phyloP scores from a whole-genome alignment of 2,329 filamentous ascomycete species.

The Colletotrichum horii region DNA sequence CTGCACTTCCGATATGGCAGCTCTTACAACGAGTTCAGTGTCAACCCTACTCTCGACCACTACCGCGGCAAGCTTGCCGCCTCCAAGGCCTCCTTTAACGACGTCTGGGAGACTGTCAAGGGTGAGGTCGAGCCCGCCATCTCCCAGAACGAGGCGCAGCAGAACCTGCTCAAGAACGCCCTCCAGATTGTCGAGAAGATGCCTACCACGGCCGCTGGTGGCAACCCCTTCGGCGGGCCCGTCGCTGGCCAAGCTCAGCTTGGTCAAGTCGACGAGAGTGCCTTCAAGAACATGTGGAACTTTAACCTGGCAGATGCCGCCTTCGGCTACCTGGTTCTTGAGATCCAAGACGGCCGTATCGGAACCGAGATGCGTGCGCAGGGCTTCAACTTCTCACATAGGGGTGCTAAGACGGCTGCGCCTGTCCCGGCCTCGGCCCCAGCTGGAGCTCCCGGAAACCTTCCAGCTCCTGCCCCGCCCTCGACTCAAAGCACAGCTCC shows the following conservation, averaged over 20 bases:
- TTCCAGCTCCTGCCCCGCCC: constrained; percentile 39
- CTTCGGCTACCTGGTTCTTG: constrained; percentile 93
- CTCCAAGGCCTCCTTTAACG: constrained; percentile 97
- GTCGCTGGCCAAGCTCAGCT: constrained; percentile 73
- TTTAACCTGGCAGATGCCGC: constrained; percentile 98
- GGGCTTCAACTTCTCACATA: constrained; percentile 98
- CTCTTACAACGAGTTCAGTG: constrained; percentile 99
- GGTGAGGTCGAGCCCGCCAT: constrained; percentile 95
- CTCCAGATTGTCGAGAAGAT: constrained; percentile 97
- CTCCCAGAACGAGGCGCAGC: constrained; percentile 89
- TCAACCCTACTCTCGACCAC: constrained; percentile 97
- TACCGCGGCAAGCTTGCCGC: constrained; percentile 98
- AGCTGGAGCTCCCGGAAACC: constrained; percentile 34
- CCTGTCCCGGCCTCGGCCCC: constrained; percentile 40
- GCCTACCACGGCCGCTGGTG: constrained; percentile 92
- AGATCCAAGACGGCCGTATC: constrained; percentile 94
- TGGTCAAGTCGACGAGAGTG: constrained; percentile 95
- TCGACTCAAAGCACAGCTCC: constrained; percentile 40
- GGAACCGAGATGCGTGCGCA: constrained; percentile 99
- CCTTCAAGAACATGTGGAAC: constrained; percentile 99
- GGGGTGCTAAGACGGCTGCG: constrained; percentile 74
- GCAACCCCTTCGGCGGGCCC: constrained; percentile 94
- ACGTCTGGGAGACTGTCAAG: constrained; percentile 99
- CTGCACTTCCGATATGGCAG: constrained; percentile 98
- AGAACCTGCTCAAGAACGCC: constrained; percentile 89